A percentile compares a stretch with the other conserved stretches of the same genome.
Conservation (phyloP, 2,329 filamentous ascomycete species). For the Zarea fungicola region DNA sequence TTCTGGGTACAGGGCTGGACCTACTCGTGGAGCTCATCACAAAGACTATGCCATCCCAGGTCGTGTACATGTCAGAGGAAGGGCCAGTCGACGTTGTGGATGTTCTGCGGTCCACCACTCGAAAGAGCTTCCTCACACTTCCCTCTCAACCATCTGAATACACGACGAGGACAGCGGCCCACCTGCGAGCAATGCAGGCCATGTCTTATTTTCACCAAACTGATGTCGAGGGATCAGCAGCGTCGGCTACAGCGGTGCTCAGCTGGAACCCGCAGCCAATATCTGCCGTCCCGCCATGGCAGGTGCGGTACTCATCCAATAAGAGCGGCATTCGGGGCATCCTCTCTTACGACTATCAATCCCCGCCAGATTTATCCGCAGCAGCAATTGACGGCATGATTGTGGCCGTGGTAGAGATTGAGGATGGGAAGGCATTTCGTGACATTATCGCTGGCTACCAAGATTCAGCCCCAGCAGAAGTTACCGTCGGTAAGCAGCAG, state of each 20-base stretch:
- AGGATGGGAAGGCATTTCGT: conserved; percentile 47
- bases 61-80: conserved; percentile 64
- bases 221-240: conserved; percentile 10
- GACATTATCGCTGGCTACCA: conserved; percentile 19
- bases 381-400: conserved; percentile 67
- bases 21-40: conserved; percentile 54
- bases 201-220: conserved; percentile 69
- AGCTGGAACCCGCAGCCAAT: conserved; percentile 53
- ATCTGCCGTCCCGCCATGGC: conserved; percentile 52
- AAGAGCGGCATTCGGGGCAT: conserved; percentile 57
- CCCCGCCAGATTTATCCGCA: conserved; percentile 51
- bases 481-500: too few relatives aligned
- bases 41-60: conserved; percentile 50
- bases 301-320: conserved; percentile 52
- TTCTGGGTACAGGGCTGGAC: conserved; percentile 64
- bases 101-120: conserved; percentile 41
- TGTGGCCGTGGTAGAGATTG: conserved; percentile 59
- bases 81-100: conserved; percentile 55
- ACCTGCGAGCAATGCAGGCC: conserved; percentile 69
- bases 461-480: too few relatives aligned
- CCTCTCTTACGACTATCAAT: conserved; percentile 61
- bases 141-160: conserved; percentile 55
- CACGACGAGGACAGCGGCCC: conserved; percentile 54
- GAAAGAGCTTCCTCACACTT: conserved; percentile 43
- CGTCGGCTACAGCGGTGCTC: conserved; percentile 11